phyloP scores from a whole-genome alignment of 805 yeast species.

The Metschnikowia bowlesiae region DNA sequence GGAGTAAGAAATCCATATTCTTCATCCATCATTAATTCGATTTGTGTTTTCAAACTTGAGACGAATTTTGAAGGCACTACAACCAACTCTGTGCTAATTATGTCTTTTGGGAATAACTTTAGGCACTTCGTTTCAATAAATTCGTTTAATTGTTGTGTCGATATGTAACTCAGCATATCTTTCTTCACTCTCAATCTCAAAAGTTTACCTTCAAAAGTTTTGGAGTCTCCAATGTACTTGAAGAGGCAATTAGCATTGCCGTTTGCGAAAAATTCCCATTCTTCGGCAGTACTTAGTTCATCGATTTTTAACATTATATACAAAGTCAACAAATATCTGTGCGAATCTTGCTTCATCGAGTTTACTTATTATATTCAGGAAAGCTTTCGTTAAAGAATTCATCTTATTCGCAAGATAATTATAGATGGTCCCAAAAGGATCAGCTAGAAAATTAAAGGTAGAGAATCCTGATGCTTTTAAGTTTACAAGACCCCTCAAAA shows the following conservation, averaged over 20 bases:
- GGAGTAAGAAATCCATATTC: slow-evolving; percentile 42
- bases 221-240: slow-evolving; percentile 34
- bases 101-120: slow-evolving; percentile 26
- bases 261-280: slow-evolving; percentile 44
- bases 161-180: slow-evolving; percentile 31
- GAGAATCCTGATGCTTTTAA: background rate
- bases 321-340: background rate
- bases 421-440: background rate
- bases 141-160: slow-evolving; percentile 38
- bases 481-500: background rate
- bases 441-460: background rate
- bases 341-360: background rate
- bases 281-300: slow-evolving; percentile 11
- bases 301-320: background rate
- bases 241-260: slow-evolving; percentile 51
- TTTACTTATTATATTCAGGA: background rate
- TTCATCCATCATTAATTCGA: slow-evolving; percentile 35
- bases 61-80: slow-evolving; percentile 29
- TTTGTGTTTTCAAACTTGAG: slow-evolving; percentile 23
- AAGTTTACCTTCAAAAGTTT: slow-evolving; percentile 31
- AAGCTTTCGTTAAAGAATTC: background rate
- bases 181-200: slow-evolving; percentile 35
- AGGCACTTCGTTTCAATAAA: slow-evolving; percentile 36
- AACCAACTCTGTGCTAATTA: slow-evolving; percentile 30
- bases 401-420: background rate